phyloP scores from a whole-genome alignment of 2,329 filamentous ascomycete species.

The Aspergillus puulaauensis region DNA sequence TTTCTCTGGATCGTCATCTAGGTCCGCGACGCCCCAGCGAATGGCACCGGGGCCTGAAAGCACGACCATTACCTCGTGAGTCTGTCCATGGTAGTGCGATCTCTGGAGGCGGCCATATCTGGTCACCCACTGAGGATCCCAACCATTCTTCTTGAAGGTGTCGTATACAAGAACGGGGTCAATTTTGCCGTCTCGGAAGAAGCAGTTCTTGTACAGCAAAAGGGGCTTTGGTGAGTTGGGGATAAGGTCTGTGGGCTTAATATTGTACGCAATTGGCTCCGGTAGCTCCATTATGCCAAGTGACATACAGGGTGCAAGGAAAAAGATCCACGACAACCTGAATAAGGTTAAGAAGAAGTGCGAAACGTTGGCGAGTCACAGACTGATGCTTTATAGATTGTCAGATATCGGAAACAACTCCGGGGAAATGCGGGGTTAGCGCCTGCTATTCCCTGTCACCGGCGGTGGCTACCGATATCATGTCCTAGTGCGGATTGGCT shows the following conservation, averaged over 20 bases:
- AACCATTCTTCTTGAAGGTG: conserved; percentile 50
- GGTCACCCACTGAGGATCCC: conserved; percentile 57
- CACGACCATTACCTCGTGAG: conserved; percentile 60
- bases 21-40: conserved; percentile 56
- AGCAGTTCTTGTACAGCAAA: conserved; percentile 52
- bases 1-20: conserved; percentile 6
- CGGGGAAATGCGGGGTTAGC: too few relatives aligned
- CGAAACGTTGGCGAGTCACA: too few relatives aligned
- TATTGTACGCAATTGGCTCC: conserved; percentile 19
- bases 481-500: too few relatives aligned
- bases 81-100: conserved; percentile 58
- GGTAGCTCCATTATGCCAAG: too few relatives aligned
- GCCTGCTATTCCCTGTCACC: too few relatives aligned
- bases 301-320: too few relatives aligned
- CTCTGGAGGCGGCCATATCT: conserved; percentile 56
- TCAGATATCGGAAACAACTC: too few relatives aligned
- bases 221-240: conserved; percentile 55
- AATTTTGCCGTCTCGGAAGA: conserved; percentile 19
- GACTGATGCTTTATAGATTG: too few relatives aligned
- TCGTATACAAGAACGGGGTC: conserved; percentile 40
- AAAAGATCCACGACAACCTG: too few relatives aligned
- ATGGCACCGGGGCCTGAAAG: conserved; percentile 55
- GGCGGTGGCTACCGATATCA: too few relatives aligned
- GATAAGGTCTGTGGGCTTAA: conserved; percentile 47
- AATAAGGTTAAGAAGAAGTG: too few relatives aligned